Evolutionary conservation across 2,329 filamentous ascomycete species (phyloP).

Genomic region (Pestalotiopsis sp.): DNA sequence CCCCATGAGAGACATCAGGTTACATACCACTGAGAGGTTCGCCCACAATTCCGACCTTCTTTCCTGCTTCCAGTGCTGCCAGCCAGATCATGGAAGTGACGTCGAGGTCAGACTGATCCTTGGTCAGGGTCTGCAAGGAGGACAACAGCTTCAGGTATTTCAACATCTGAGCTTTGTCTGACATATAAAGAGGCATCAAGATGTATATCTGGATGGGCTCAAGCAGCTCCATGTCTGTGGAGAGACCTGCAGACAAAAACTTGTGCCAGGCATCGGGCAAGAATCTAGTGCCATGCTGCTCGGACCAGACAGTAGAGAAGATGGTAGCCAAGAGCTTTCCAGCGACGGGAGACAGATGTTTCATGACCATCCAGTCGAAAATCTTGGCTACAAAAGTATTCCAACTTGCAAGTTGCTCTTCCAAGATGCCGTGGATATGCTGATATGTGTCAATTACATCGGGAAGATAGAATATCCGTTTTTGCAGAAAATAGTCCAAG

Average conservation of each 20-base stretch:
- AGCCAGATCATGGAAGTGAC: slow-evolving; percentile 61
- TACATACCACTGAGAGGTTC: slow-evolving; percentile 53
- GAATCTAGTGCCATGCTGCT: slow-evolving; percentile 29
- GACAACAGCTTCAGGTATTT: slow-evolving; percentile 60
- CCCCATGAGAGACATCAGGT: slow-evolving; percentile 12
- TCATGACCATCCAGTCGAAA: slow-evolving; percentile 56
- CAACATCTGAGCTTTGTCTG: slow-evolving; percentile 53
- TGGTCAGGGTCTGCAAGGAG: slow-evolving; percentile 46
- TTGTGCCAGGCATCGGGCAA: slow-evolving; percentile 50
- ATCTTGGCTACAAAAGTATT: slow-evolving; percentile 48
- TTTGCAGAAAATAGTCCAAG: slow-evolving; percentile 65
- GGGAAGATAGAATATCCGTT: slow-evolving; percentile 52
- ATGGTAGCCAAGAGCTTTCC: slow-evolving; percentile 62
- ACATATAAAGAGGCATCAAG: slow-evolving; percentile 62
- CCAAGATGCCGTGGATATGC: slow-evolving; percentile 26
- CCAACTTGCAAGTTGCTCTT: slow-evolving; percentile 41
- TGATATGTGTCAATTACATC: slow-evolving; percentile 46
- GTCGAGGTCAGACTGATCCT: slow-evolving; percentile 45
- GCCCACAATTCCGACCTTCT: slow-evolving; percentile 68
- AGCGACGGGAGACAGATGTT: slow-evolving; percentile 58
- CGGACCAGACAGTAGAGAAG: slow-evolving; percentile 47
- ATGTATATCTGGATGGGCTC: slow-evolving; percentile 66
- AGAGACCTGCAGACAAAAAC: slow-evolving; percentile 55
- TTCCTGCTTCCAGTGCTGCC: slow-evolving; percentile 68
- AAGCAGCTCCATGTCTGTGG: slow-evolving; percentile 49